These are phyloP conservation scores for Pouteria campechiana DNA, from an alignment of 179 eudicot genomes.

Conservation along the genomic window DNA sequence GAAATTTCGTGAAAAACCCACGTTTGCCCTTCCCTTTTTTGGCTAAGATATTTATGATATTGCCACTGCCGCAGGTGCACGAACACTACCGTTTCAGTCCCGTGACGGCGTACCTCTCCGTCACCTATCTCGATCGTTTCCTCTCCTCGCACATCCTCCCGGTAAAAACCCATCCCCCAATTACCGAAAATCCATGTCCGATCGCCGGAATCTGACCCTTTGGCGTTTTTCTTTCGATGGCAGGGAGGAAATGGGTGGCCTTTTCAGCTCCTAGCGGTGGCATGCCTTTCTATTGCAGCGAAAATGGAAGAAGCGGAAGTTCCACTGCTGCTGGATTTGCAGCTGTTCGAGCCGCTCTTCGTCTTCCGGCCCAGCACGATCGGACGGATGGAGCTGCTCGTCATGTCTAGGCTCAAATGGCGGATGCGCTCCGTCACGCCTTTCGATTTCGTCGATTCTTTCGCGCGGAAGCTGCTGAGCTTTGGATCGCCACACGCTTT, in stretches of 20 bases:
- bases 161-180: slow-evolving; percentile 5
- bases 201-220: too few relatives aligned
- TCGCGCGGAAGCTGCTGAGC: slow-evolving; percentile 12
- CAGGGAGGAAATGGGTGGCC: slow-evolving; percentile 20
- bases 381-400: slow-evolving; percentile 27
- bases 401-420: slow-evolving; percentile 18
- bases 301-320: slow-evolving; percentile 24
- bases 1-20: not conserved
- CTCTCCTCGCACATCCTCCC: slow-evolving; percentile 10
- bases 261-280: slow-evolving; percentile 21
- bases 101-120: slow-evolving; percentile 22
- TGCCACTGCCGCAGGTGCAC: slow-evolving; percentile 22
- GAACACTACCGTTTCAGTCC: slow-evolving; percentile 17
- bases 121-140: slow-evolving; percentile 30
- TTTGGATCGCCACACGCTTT: not conserved
- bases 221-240: not conserved
- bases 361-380: slow-evolving; percentile 19
- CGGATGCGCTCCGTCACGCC: slow-evolving; percentile 23
- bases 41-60: not conserved
- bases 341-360: slow-evolving; percentile 9
- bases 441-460: slow-evolving; percentile 18
- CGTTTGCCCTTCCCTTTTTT: not conserved
- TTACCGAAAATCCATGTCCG: not conserved
- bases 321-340: slow-evolving; percentile 20
- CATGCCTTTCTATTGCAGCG: slow-evolving; percentile 26